These are phyloP conservation scores for Schwanniomyces pseudopolymorphus DNA, from an alignment of 805 yeast genomes.

Conservation along the genomic window DNA sequence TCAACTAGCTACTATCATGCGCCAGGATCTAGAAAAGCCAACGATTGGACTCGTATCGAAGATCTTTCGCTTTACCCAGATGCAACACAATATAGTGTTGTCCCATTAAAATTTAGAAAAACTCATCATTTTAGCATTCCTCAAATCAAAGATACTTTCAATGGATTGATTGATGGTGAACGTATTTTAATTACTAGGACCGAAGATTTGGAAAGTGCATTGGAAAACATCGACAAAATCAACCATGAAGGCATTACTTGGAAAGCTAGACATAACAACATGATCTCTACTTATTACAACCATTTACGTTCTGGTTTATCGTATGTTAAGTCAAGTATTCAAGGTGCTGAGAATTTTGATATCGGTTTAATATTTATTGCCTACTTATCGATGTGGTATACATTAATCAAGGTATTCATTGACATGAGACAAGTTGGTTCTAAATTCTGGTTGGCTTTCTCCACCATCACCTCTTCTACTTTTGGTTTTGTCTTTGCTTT, in stretches of 20 bases:
- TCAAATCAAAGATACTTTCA: slow-evolving; percentile 35
- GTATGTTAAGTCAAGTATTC: slow-evolving; percentile 46
- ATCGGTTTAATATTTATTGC: slow-evolving; percentile 76
- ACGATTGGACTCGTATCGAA: slow-evolving; percentile 50
- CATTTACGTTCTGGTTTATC: slow-evolving; percentile 41
- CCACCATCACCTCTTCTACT: slow-evolving; percentile 74
- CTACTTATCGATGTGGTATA: slow-evolving; percentile 84
- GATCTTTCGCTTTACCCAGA: slow-evolving; percentile 39
- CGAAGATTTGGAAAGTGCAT: slow-evolving; percentile 22
- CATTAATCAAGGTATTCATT: slow-evolving; percentile 68
- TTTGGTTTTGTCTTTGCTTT: slow-evolving; percentile 81
- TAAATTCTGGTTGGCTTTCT: slow-evolving; percentile 80
- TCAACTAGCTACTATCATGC: slow-evolving; percentile 34
- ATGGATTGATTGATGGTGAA: slow-evolving; percentile 42
- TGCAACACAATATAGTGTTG: slow-evolving; percentile 48
- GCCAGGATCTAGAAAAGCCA: slow-evolving; percentile 30
- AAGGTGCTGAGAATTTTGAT: slow-evolving; percentile 83
- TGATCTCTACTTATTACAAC: slow-evolving; percentile 56
- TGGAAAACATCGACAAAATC: slow-evolving; percentile 24
- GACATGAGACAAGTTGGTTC: slow-evolving; percentile 82
- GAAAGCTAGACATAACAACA: slow-evolving; percentile 59
- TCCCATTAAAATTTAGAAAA: slow-evolving; percentile 59
- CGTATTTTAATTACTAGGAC: slow-evolving; percentile 39
- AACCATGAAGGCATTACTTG: slow-evolving; percentile 51
- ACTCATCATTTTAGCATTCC: slow-evolving; percentile 43